Evolutionary conservation across 2,329 filamentous ascomycete genomes (phyloP).

Genomic region (Teratosphaeria epicoccoides): DNA sequence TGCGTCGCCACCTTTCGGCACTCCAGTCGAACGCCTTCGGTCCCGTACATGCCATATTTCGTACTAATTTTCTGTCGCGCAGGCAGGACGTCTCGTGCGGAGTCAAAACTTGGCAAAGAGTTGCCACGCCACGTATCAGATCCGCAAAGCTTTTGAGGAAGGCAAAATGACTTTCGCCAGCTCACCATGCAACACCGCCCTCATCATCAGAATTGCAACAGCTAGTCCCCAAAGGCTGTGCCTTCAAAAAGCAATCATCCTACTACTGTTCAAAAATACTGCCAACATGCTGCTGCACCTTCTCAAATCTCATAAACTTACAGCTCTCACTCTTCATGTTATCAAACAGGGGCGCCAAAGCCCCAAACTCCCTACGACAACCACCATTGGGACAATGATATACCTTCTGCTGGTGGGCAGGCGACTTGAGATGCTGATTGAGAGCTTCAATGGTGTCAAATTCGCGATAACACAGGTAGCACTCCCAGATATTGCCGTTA

Average conservation of each 20-base stretch:
- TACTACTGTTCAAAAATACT: conserved; percentile 3
- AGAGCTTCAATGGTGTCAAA: conserved; percentile 33
- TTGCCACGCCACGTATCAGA: too few relatives aligned
- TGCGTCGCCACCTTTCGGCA: too few relatives aligned
- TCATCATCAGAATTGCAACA: too few relatives aligned
- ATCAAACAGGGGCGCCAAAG: conserved; percentile 33
- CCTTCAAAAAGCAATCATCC: conserved; percentile 9
- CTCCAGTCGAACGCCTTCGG: too few relatives aligned
- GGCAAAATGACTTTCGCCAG: too few relatives aligned
- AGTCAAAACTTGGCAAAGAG: too few relatives aligned
- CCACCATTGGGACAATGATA: conserved; percentile 35
- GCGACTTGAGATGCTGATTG: conserved; percentile 46
- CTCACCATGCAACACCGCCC: too few relatives aligned
- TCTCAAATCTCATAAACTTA: conserved; percentile 30
- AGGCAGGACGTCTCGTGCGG: too few relatives aligned
- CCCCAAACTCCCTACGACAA: conserved; percentile 30
- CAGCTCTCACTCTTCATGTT: conserved; percentile 39
- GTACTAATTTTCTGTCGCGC: too few relatives aligned
- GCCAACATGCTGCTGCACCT: conserved; percentile 26
- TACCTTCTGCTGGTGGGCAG: conserved; percentile 38
- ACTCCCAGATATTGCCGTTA: conserved; percentile 41
- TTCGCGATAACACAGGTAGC: conserved; percentile 42
- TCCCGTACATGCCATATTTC: too few relatives aligned
- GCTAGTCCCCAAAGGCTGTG: too few relatives aligned
- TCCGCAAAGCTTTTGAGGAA: too few relatives aligned